Conservation (phyloP, 345 rosid species). For the Syzygium aqueum region DNA sequence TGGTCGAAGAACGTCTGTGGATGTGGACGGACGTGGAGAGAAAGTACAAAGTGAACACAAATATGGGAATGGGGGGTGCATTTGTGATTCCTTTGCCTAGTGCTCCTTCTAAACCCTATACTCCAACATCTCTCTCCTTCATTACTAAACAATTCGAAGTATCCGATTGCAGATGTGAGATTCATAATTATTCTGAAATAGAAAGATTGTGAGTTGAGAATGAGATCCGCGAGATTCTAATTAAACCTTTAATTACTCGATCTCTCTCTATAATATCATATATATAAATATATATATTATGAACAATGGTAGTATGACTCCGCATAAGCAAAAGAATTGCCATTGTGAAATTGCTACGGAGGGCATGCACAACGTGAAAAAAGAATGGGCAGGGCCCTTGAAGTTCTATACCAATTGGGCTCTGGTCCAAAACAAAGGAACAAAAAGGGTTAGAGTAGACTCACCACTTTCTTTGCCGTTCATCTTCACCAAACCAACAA, state of each 20-base stretch:
- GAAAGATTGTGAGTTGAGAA: neutral
- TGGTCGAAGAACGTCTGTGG: neutral
- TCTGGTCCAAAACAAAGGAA: neutral
- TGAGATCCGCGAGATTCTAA: neutral
- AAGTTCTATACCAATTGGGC: neutral
- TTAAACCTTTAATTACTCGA: neutral
- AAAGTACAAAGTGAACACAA: neutral
- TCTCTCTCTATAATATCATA: neutral
- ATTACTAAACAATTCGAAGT: neutral
- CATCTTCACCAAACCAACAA: neutral
- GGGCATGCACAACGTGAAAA: neutral
- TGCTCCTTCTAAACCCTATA: neutral
- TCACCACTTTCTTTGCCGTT: neutral
- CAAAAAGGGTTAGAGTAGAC: neutral
- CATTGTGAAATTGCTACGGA: neutral
- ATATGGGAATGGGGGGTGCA: neutral
- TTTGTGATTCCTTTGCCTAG: neutral
- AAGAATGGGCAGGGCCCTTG: neutral
- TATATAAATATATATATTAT: neutral
- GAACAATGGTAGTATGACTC: neutral
- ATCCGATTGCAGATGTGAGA: neutral
- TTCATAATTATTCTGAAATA: neutral
- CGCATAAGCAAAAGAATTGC: neutral
- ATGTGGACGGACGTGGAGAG: neutral
- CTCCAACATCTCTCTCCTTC: neutral